phyloP scores from a whole-genome alignment of 768 basidiomycete genomes.

The Psilocybe azurescens region DNA sequence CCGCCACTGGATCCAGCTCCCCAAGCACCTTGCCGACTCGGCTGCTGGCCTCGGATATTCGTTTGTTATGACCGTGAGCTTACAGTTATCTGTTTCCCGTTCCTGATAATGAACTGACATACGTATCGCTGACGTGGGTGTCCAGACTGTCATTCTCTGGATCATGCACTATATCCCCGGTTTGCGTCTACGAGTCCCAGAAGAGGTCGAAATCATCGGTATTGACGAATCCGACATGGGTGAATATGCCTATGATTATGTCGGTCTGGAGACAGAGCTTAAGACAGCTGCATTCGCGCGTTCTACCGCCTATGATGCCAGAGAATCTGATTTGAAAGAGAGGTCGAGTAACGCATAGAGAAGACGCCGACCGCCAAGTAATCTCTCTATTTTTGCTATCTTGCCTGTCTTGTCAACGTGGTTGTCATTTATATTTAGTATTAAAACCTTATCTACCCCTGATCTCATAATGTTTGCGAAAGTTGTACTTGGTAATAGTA shows the following conservation, averaged over 20 bases:
- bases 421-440: background rate
- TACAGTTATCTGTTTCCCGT: background rate
- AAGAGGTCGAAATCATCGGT: conserved; percentile 74
- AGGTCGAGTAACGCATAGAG: conserved; percentile 10
- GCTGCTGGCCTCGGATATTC: conserved; percentile 70
- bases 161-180: conserved; percentile 80
- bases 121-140: background rate
- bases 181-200: conserved; percentile 64
- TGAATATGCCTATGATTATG: conserved; percentile 89
- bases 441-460: background rate
- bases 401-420: background rate
- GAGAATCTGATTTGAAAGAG: conserved; percentile 19
- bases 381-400: conserved; percentile 19
- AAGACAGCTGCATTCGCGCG: conserved; percentile 21
- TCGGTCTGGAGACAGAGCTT: conserved; percentile 61
- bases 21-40: conserved; percentile 83
- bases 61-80: conserved; percentile 75
- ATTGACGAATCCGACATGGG: conserved; percentile 92
- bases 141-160: conserved; percentile 74
- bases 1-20: conserved; percentile 82
- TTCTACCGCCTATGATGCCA: conserved; percentile 13
- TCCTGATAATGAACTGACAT: conserved; percentile 3
- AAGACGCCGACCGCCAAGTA: background rate
- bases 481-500: background rate
- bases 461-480: background rate